Conservation (phyloP, 176 grass and related monocot genomes). For the Neostapfia colusana region DNA sequence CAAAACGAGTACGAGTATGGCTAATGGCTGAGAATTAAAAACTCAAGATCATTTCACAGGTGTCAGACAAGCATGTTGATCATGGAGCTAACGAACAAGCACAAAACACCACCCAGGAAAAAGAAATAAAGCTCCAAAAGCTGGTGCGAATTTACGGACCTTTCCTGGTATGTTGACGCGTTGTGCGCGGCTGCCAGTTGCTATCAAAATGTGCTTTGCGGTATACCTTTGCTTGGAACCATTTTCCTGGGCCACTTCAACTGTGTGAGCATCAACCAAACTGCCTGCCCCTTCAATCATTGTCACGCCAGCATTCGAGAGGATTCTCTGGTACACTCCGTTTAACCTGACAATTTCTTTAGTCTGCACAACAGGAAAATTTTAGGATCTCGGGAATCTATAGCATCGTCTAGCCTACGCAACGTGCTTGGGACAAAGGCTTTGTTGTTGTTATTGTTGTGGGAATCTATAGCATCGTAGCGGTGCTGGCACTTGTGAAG, state of each 20-base stretch:
- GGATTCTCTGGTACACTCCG: conserved; percentile 70
- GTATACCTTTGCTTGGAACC: conserved; percentile 68
- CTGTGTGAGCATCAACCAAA: conserved; percentile 68
- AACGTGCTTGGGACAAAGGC: too few species aligned
- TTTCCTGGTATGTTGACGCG: conserved; percentile 83
- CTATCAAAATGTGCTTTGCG: conserved; percentile 74
- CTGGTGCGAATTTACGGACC: conserved; percentile 43
- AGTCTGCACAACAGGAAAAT: conserved; percentile 43
- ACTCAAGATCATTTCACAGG: background rate
- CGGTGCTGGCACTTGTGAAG: background rate
- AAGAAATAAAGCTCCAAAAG: background rate
- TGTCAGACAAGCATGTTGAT: background rate
- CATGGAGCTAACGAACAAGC: background rate
- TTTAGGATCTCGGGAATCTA: background rate
- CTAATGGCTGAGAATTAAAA: background rate
- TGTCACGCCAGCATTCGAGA: conserved; percentile 66
- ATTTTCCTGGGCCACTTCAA: conserved; percentile 65
- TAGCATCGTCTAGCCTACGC: too few species aligned
- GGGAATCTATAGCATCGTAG: background rate
- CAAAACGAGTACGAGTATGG: background rate
- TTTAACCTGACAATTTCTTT: conserved; percentile 87
- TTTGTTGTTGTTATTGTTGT: too few species aligned
- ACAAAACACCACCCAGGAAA: background rate
- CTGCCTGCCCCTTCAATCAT: conserved; percentile 90
- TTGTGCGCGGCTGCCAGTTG: conserved; percentile 76